Evolutionary conservation across 495 filamentous ascomycete genomes (phyloP), one percentile per base, ranked within the genome.

Genomic region (Hyaloscypha variabilis): DNA sequence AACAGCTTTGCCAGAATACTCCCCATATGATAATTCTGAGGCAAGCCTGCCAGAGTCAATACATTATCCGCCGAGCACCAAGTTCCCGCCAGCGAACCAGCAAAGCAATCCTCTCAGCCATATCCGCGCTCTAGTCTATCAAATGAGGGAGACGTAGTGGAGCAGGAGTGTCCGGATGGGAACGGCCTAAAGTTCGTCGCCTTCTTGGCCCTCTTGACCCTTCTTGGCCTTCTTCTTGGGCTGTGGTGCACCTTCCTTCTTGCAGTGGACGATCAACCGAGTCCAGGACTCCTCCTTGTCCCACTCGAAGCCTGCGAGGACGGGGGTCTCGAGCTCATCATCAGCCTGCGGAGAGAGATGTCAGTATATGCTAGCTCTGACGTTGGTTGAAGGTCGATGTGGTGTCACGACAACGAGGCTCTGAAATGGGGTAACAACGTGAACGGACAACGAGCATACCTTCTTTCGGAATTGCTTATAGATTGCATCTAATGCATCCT

Each of bases 381-480:
- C 25, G 36, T 55, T 17, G 29, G 52, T 57, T 17, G 52, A 66
- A 39, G n/a, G 39, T 19, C 13, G 39, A 46, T 1, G 13, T 17
- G 17, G 39, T 46, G 39, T 39, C n/a, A 46, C 8, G 58, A 51
- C 14, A 19, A 26, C 29, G 39, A 52, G 60, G 54, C 24, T 50
- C 21, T 25, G 53, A 36, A 52, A 28, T 36, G 28, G 25, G 28
- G 42, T 28, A 58, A 58, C 24, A 34, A 36, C 34, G 51, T 21
- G 25, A 57, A 36, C 28, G 31, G 58, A 26, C 42, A 21, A 53
- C 60, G 57, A 63, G 51, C 78, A 64, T 79, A 91, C 93, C 88
- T 92, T 88, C 87, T 96, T 97, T 84, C 94, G 94, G 83, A 88
- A 95, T 69, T 90, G 86, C 82, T 96, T 96, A 84, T 95, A 82